These are phyloP conservation scores for Bruguiera gymnorhiza DNA, from an alignment of 345 rosid genomes.

Conservation along the genomic window DNA sequence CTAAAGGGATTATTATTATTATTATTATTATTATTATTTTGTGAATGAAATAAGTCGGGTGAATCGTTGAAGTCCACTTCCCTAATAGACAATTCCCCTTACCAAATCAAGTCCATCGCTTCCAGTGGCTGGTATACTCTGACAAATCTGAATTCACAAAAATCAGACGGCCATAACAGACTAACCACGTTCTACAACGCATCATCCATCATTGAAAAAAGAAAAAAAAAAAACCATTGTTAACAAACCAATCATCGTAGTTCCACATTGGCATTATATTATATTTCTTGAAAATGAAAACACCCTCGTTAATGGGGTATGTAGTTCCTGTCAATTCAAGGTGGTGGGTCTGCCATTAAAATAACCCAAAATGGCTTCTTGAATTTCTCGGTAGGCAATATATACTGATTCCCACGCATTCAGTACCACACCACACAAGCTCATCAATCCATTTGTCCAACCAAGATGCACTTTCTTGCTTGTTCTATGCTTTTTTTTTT, in stretches of 20 bases:
- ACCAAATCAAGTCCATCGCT: not conserved
- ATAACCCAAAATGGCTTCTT: conserved; percentile 1
- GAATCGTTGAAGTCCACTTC: no score
- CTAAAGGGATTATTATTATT: no score
- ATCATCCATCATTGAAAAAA: no score
- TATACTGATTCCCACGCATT: conserved; percentile 14
- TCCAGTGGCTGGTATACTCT: not conserved
- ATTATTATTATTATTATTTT: no score
- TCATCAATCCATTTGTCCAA: conserved; percentile 19
- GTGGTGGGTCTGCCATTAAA: not conserved
- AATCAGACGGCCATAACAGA: not conserved
- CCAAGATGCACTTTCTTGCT: conserved; percentile 7
- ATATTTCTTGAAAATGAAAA: not conserved
- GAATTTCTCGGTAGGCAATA: not conserved
- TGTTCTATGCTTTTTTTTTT: not conserved
- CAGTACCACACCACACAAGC: not conserved
- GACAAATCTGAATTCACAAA: not conserved
- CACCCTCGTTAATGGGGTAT: not conserved
- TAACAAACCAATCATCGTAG: not conserved
- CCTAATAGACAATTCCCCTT: no score
- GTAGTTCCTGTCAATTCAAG: not conserved
- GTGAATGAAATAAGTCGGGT: no score
- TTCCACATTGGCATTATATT: not conserved
- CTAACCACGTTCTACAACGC: not conserved
- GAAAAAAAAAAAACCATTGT: no score